phyloP scores from a whole-genome alignment of 164 flowering plant species.

The Vitis rotundifolia region DNA sequence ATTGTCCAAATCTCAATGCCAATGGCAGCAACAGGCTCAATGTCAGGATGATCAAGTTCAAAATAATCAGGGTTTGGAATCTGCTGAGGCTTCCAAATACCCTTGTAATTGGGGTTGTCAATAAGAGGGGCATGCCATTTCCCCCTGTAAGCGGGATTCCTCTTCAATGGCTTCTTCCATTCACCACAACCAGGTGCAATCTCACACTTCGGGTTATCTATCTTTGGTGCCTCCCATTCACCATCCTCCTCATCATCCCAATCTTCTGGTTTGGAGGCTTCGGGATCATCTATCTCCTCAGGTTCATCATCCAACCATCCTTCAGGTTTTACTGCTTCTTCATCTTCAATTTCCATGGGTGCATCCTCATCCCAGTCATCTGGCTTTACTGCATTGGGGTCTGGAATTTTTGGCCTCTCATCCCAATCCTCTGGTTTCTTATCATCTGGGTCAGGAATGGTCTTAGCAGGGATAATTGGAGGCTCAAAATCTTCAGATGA shows the following conservation, averaged over 20 bases:
- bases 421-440: slow-evolving; percentile 99
- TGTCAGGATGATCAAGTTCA: slow-evolving; percentile 76
- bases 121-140: slow-evolving; percentile 89
- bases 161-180: slow-evolving; percentile 96
- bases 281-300: slow-evolving; percentile 95
- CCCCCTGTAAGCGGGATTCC: slow-evolving; percentile 94
- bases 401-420: slow-evolving; percentile 90
- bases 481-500: slow-evolving; percentile 88
- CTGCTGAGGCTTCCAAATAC: slow-evolving; percentile 90
- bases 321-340: slow-evolving; percentile 93
- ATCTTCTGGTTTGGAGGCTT: slow-evolving; percentile 91
- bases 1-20: slow-evolving; percentile 99
- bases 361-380: slow-evolving; percentile 99
- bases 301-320: slow-evolving; percentile 99
- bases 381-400: slow-evolving; percentile 85
- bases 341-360: slow-evolving; percentile 94
- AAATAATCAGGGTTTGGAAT: slow-evolving; percentile 86
- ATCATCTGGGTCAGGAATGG: slow-evolving; percentile 96
- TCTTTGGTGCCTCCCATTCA: slow-evolving; percentile 97
- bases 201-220: slow-evolving; percentile 88
- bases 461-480: slow-evolving; percentile 71
- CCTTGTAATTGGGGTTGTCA: slow-evolving; percentile 93
- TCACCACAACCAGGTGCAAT: slow-evolving; percentile 95
- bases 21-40: slow-evolving; percentile 88
- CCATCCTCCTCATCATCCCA: slow-evolving; percentile 99